Evolutionary conservation across 306 rosid genomes (phyloP).

Genomic region (Trifolium repens): DNA sequence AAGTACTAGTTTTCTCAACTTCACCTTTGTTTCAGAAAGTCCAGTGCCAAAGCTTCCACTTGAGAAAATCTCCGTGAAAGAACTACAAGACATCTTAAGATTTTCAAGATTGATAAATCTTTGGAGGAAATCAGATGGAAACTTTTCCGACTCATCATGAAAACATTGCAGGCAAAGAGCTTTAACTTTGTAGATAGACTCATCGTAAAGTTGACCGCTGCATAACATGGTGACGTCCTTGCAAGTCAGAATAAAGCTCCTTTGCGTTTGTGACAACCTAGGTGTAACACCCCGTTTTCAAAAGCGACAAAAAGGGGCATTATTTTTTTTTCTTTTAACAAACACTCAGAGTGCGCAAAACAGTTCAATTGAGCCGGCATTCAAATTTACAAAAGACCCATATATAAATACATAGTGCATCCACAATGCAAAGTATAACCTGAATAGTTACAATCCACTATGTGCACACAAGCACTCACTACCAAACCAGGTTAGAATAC

Average conservation of each 20-base stretch:
- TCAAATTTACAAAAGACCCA: too few relatives aligned
- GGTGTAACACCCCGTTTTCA: too few relatives aligned
- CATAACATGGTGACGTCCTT: constrained; percentile 1
- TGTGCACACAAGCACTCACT: too few relatives aligned
- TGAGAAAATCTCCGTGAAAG: not conserved
- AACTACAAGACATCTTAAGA: not conserved
- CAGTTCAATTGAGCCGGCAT: too few relatives aligned
- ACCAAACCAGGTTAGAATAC: too few relatives aligned
- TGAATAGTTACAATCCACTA: too few relatives aligned
- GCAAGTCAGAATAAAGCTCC: not conserved
- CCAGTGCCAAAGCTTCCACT: not conserved
- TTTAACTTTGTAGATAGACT: not conserved
- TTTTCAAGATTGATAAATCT: not conserved
- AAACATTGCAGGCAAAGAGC: not conserved
- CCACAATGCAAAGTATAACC: too few relatives aligned
- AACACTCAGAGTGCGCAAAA: too few relatives aligned
- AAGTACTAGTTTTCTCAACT: not conserved
- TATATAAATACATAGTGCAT: too few relatives aligned
- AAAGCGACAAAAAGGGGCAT: too few relatives aligned
- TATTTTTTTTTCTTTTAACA: too few relatives aligned
- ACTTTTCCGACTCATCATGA: not conserved
- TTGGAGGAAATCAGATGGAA: constrained; percentile 2
- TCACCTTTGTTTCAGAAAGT: not conserved
- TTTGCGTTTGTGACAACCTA: not conserved
- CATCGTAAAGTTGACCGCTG: not conserved